Evolutionary conservation across 768 basidiomycete genomes (phyloP), one percentile per base, ranked within the genome.

Genomic region (Tubosaeta sp.): DNA sequence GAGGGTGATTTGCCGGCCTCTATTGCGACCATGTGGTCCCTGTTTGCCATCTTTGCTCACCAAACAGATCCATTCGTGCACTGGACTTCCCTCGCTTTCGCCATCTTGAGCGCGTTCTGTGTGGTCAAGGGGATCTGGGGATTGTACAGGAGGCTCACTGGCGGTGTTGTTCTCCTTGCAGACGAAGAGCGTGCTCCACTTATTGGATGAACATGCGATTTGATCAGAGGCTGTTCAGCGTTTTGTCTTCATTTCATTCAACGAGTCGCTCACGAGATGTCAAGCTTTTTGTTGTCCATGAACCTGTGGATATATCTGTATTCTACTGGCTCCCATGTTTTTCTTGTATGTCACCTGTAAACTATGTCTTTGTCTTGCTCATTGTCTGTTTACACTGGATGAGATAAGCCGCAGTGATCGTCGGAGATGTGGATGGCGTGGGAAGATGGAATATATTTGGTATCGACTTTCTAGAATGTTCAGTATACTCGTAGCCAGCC

Each of bases 1-100:
- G 90, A 95, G 67, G 95, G 95, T 52, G 97, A 98, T 65, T 78
- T 97, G 25, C 91, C 94, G 4, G 97, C 91, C 2, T 86, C 91
- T 22, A 81, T 94, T 59, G 93, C 89, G 55, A 92, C 97, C 65
- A 83, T 85, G 38, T 95, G 90, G 88, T 85, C 88, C n/a, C 78
- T 99, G 29, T 95, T 87, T 73, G 95, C 89, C 41, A 93, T 98
- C 73, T 97, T 90, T 63, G 83, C 79, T 26, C 81, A 89, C 64
- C 84, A 94, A 70, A 73, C 55, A 26, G 71, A 74, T 34, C 52
- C 61, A 31, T 95, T 97, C 73, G 84, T 97, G 59, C 93, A 95
- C 72, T 98, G 93, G 93, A 76, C 80, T 35, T 82, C 94, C 12
- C 80, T 97, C 50, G 91, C 71, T 4, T 93, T 92, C 63, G 82